These are phyloP conservation scores for Dendrobium officinale DNA, from an alignment of 106 monocot species.

Conservation along the genomic window DNA sequence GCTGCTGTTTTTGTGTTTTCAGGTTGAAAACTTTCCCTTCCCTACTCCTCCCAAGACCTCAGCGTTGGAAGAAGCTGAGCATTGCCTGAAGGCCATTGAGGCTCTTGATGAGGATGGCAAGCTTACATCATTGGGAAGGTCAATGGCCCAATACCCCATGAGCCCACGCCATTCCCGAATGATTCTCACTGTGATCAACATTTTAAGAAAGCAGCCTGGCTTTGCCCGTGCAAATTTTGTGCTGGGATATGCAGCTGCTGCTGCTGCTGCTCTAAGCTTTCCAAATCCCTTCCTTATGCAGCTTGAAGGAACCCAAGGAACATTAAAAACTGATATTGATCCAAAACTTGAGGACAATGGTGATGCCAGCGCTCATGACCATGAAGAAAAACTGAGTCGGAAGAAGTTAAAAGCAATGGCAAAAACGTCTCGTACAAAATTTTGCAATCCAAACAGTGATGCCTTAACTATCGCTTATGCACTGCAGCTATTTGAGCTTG, in stretches of 20 bases:
- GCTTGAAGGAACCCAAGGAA: constrained; percentile 21
- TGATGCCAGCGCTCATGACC: constrained; percentile 1
- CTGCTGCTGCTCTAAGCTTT: constrained; percentile 84
- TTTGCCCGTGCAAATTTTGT: constrained; percentile 61
- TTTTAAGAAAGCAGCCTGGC: constrained; percentile 41
- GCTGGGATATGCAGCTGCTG: constrained; percentile 64
- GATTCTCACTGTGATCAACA: constrained; percentile 65
- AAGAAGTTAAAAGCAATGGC: constrained; percentile 43
- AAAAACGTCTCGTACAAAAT: constrained; percentile 47
- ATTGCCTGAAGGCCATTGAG: constrained; percentile 61
- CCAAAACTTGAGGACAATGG: constrained; percentile 11
- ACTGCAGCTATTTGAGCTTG: constrained; percentile 72
- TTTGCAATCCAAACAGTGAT: constrained; percentile 75
- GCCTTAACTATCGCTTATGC: constrained; percentile 72
- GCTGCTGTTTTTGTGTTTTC: neutral
- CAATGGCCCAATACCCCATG: constrained; percentile 93
- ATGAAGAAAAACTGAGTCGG: constrained; percentile 23
- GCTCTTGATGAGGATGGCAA: constrained; percentile 59
- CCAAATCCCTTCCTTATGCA: constrained; percentile 62
- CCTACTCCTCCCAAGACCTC: constrained; percentile 69
- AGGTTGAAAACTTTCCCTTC: constrained; percentile 97
- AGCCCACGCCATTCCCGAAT: constrained; percentile 89
- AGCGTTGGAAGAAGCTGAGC: constrained; percentile 74
- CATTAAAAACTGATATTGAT: constrained; percentile 7
- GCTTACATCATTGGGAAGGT: constrained; percentile 60